phyloP scores from a whole-genome alignment of 1,139 yeast genomes.

The Kluyveromyces marxianus region DNA sequence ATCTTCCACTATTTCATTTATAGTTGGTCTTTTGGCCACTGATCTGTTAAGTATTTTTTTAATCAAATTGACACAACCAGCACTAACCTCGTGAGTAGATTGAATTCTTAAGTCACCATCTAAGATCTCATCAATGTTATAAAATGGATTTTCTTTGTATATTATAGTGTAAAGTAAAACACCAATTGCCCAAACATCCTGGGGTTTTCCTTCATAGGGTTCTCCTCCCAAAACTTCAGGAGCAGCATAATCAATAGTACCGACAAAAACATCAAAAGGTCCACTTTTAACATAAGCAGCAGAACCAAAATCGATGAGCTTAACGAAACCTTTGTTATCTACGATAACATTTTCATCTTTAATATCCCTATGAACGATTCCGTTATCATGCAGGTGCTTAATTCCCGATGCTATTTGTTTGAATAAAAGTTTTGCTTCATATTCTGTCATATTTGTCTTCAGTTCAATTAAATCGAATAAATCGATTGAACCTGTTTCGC shows the following conservation, averaged over 20 bases:
- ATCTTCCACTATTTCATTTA: slow-evolving; percentile 60
- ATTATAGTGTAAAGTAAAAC: slow-evolving; percentile 78
- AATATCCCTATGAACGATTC: slow-evolving; percentile 89
- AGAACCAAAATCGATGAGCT: slow-evolving; percentile 90
- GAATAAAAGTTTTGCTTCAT: slow-evolving; percentile 69
- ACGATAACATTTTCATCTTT: slow-evolving; percentile 92
- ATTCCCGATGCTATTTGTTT: slow-evolving; percentile 73
- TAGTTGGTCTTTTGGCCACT: slow-evolving; percentile 58
- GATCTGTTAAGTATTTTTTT: slow-evolving; percentile 59
- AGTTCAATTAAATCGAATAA: slow-evolving; percentile 86
- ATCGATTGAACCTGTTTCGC: slow-evolving; percentile 82
- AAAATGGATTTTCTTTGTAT: slow-evolving; percentile 93
- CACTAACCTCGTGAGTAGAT: slow-evolving; percentile 42
- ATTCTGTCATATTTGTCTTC: slow-evolving; percentile 68
- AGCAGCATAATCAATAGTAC: slow-evolving; percentile 94
- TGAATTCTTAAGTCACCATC: slow-evolving; percentile 78
- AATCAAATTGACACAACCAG: slow-evolving; percentile 51
- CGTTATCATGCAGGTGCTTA: slow-evolving; percentile 72
- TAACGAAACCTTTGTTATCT: slow-evolving; percentile 67
- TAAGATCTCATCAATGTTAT: slow-evolving; percentile 89
- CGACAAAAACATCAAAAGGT: slow-evolving; percentile 95
- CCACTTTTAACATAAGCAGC: slow-evolving; percentile 88
- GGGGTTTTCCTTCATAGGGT: slow-evolving; percentile 86
- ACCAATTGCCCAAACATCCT: slow-evolving; percentile 96
- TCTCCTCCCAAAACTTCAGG: slow-evolving; percentile 90